A percentile compares a stretch with the other conserved stretches of the same genome.
Conservation (phyloP, 2,329 filamentous ascomycete species). For the Penicillium sp. region DNA sequence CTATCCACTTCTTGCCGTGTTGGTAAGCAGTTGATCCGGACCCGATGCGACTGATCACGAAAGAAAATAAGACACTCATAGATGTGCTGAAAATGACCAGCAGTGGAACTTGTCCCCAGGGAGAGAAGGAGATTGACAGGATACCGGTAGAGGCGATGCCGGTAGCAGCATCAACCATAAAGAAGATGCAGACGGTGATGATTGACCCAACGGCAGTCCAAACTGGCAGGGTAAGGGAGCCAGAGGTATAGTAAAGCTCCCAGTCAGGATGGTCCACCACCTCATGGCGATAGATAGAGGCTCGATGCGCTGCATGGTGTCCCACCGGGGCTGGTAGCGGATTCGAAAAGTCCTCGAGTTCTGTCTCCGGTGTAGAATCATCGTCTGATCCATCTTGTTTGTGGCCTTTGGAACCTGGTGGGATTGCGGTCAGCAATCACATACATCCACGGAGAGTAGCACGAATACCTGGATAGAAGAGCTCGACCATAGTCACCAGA, state of each 20-base stretch:
- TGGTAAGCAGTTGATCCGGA: no score
- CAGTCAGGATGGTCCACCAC: background rate
- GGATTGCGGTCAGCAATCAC: no score
- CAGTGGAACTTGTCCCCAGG: background rate
- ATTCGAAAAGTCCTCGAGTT: no score
- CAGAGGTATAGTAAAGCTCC: background rate
- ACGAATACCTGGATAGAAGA: background rate
- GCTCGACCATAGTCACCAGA: background rate
- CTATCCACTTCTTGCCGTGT: no score
- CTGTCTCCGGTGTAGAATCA: no score
- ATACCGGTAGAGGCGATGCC: background rate
- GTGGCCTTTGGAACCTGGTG: no score
- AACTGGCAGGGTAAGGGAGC: background rate
- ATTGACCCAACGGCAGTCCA: no score
- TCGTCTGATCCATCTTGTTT: no score
- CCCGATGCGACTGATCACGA: background rate
- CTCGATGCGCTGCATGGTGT: background rate
- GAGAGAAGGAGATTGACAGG: background rate
- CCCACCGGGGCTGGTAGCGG: background rate
- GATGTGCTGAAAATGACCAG: background rate
- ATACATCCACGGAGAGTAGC: no score
- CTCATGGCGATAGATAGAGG: background rate
- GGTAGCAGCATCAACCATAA: background rate
- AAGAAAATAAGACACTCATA: background rate
- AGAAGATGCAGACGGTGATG: no score